Conservation (phyloP, 2,329 filamentous ascomycete genomes). For the Hymenoscyphus linearis region DNA sequence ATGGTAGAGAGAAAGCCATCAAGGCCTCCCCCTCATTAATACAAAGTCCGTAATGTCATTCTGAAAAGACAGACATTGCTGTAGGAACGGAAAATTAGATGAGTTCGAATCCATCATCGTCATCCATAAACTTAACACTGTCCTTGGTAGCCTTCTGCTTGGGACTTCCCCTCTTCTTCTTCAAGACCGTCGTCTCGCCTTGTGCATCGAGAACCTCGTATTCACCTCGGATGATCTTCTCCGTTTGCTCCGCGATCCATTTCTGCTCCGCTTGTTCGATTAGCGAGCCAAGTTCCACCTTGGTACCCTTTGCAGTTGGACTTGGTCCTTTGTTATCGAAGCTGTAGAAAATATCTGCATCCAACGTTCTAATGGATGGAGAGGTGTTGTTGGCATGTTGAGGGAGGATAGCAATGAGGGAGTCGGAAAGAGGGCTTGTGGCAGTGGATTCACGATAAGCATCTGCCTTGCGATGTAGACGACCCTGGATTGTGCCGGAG, state of each 20-base stretch:
- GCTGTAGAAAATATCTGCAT: slow-evolving; percentile 27
- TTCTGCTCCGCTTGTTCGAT: slow-evolving; percentile 31
- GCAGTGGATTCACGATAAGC: slow-evolving; percentile 22
- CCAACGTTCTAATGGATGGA: slow-evolving; percentile 11
- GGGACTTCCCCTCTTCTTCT: slow-evolving; percentile 26
- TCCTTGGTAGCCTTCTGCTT: slow-evolving; percentile 24
- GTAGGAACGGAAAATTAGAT: slow-evolving; percentile 19
- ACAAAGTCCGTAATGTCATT: neutral
- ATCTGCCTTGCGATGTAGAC: slow-evolving; percentile 21
- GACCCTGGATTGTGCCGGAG: slow-evolving; percentile 5
- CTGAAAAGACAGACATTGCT: neutral
- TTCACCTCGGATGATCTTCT: slow-evolving; percentile 30
- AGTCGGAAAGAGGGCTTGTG: slow-evolving; percentile 23
- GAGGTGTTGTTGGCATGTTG: slow-evolving; percentile 25
- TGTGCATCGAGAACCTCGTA: slow-evolving; percentile 32
- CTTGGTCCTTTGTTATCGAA: slow-evolving; percentile 27
- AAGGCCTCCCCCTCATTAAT: slow-evolving; percentile 3
- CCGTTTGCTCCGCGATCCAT: slow-evolving; percentile 29
- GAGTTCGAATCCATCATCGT: slow-evolving; percentile 32
- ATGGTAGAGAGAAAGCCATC: slow-evolving; percentile 11
- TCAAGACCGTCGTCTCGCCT: slow-evolving; percentile 27
- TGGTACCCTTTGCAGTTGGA: slow-evolving; percentile 21
- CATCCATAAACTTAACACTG: slow-evolving; percentile 15
- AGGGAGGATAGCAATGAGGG: slow-evolving; percentile 29
- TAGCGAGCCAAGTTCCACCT: slow-evolving; percentile 26